A percentile compares a stretch with the other conserved stretches of the same genome.
These are phyloP conservation scores for Penicillium aurantiogriseum DNA, from an alignment of 2,329 filamentous ascomycete genomes.

Conservation along the genomic window DNA sequence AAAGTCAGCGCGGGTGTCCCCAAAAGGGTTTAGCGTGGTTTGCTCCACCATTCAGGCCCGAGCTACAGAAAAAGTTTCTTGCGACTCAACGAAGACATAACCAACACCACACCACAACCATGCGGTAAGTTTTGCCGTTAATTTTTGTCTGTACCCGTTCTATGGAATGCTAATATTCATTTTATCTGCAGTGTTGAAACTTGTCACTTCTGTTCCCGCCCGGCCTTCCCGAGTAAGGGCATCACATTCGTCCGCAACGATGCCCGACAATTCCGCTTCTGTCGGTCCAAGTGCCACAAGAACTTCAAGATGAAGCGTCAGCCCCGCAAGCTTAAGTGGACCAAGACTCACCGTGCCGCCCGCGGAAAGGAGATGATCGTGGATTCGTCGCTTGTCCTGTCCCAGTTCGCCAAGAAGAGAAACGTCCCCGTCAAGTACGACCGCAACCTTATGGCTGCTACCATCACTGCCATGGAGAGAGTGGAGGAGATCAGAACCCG, in stretches of 20 bases:
- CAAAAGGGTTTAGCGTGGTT: slow-evolving; percentile 34
- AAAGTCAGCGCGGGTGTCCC: slow-evolving; percentile 38
- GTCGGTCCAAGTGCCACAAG: slow-evolving; percentile 67
- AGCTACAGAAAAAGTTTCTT: slow-evolving; percentile 28
- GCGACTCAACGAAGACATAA: slow-evolving; percentile 20
- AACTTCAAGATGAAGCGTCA: slow-evolving; percentile 98
- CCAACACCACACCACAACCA: slow-evolving; percentile 24
- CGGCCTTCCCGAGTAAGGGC: slow-evolving; percentile 63
- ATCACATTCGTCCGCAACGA: slow-evolving; percentile 69
- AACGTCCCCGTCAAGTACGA: slow-evolving; percentile 96
- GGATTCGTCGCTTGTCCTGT: slow-evolving; percentile 73
- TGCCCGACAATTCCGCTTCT: slow-evolving; percentile 65
- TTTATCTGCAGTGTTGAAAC: slow-evolving; percentile 52
- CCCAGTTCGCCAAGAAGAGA: slow-evolving; percentile 82
- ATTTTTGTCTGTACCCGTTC: not conserved
- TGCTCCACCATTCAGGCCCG: slow-evolving; percentile 28
- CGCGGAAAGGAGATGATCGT: slow-evolving; percentile 88
- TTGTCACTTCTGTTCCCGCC: slow-evolving; percentile 70
- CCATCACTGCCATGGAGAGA: slow-evolving; percentile 87
- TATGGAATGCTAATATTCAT: not conserved
- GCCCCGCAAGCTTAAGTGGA: slow-evolving; percentile 95
- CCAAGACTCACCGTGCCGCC: slow-evolving; percentile 83
- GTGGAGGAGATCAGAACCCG: slow-evolving; percentile 79
- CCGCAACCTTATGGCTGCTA: slow-evolving; percentile 82
- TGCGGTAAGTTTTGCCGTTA: slow-evolving; percentile 22